phyloP scores from a whole-genome alignment of 78 protist genomes.

The Isochrysis galbana region DNA sequence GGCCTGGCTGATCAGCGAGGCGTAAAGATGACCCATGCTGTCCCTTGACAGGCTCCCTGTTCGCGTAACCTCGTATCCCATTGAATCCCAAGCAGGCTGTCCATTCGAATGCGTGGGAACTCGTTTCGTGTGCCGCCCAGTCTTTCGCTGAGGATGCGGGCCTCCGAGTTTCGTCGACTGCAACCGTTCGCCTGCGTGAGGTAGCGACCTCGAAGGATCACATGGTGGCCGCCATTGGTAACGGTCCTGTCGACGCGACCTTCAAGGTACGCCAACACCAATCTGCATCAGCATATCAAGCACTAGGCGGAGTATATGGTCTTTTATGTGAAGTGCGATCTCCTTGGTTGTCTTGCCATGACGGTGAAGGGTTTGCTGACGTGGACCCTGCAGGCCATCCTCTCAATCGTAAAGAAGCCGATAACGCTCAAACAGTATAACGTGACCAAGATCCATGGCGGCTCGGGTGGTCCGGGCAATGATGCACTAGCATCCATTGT shows the following conservation, averaged over 20 bases:
- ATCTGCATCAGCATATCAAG: no score
- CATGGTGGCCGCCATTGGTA: slow-evolving; percentile 45
- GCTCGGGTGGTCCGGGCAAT: background rate
- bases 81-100: no score
- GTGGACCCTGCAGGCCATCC: slow-evolving; percentile 23
- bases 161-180: slow-evolving; percentile 32
- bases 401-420: background rate
- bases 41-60: no score
- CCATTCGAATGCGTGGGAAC: background rate
- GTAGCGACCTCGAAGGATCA: background rate
- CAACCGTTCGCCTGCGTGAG: background rate
- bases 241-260: slow-evolving; percentile 63
- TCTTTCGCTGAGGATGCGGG: background rate
- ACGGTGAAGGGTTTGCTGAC: no score
- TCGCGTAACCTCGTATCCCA: no score
- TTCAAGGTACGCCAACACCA: slow-evolving; percentile 36
- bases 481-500: background rate
- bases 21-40: no score
- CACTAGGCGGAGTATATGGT: no score
- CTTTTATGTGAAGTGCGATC: no score
- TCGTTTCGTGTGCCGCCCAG: background rate
- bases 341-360: no score
- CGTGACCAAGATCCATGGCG: background rate
- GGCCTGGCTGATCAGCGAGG: no score
- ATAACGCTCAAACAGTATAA: background rate